Conservation (phyloP, 1,284 basidiomycete species). For the Ceratobasidium sp. region DNA sequence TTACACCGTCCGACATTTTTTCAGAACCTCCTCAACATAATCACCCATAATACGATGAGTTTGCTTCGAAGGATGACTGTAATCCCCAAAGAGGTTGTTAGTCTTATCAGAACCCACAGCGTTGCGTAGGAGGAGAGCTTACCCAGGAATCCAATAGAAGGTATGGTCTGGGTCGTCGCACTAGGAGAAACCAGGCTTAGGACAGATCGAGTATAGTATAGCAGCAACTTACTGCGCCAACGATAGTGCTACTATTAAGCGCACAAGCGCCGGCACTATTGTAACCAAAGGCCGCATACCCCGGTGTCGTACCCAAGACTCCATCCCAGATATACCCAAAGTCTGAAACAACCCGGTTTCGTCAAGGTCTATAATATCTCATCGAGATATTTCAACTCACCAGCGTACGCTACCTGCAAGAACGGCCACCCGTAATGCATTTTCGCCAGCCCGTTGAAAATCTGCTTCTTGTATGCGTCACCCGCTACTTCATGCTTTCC, state of each 20-base stretch:
- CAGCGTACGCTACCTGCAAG: constrained; percentile 63
- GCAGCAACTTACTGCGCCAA: constrained; percentile 27
- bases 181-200: neutral
- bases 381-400: neutral
- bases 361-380: neutral
- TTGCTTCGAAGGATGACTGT: constrained; percentile 45
- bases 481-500: constrained; percentile 59
- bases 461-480: constrained; percentile 61
- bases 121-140: neutral
- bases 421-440: constrained; percentile 50
- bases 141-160: constrained; percentile 46
- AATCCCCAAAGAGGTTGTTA: neutral
- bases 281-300: constrained; percentile 65
- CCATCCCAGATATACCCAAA: constrained; percentile 64
- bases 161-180: constrained; percentile 46
- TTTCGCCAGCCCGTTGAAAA: constrained; percentile 59
- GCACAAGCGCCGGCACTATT: constrained; percentile 59
- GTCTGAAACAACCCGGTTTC: constrained; percentile 48
- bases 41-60: constrained; percentile 47
- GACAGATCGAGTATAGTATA: neutral
- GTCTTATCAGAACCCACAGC: neutral
- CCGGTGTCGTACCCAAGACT: constrained; percentile 60
- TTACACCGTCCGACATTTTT: constrained; percentile 32
- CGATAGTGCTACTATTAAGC: constrained; percentile 45
- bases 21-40: constrained; percentile 34